A percentile compares a stretch with the other conserved stretches of the same genome.
Evolutionary conservation across 306 rosid genomes (phyloP).

Genomic region (Amphicarpaea edgeworthii): DNA sequence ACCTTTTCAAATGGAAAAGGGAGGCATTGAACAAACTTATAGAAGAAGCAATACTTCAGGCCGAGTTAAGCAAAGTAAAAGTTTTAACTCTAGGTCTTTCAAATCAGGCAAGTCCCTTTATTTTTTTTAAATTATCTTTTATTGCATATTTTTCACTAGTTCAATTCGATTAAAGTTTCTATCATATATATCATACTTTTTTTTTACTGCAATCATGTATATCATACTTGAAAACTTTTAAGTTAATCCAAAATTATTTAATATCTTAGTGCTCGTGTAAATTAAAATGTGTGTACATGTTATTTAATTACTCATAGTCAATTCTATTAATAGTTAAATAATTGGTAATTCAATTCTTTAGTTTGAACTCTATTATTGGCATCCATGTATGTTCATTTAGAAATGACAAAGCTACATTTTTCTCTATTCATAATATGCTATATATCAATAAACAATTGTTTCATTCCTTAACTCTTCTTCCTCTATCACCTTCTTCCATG

Average conservation of each 20-base stretch:
- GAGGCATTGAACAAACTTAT: constrained; percentile 46
- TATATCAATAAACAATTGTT: no score
- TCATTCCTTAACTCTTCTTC: not conserved
- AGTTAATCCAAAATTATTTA: not conserved
- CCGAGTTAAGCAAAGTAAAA: constrained; percentile 52
- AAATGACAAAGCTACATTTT: not conserved
- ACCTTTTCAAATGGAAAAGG: constrained; percentile 50
- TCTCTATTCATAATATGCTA: no score
- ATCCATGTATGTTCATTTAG: not conserved
- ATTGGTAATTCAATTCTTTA: not conserved
- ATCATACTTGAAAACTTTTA: not conserved
- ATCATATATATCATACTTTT: not conserved
- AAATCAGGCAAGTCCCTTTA: constrained; percentile 50
- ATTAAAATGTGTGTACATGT: not conserved
- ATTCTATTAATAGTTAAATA: not conserved
- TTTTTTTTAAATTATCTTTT: not conserved
- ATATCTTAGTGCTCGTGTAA: not conserved
- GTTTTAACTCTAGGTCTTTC: constrained; percentile 59
- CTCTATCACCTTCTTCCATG: not conserved
- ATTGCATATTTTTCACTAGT: not conserved
- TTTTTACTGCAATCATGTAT: no score
- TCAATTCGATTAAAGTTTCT: not conserved
- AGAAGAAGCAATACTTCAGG: constrained; percentile 57
- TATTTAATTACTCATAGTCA: not conserved
- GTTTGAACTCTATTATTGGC: not conserved